Evolutionary conservation across 2,329 filamentous ascomycete species (phyloP), one percentile per base, ranked within the genome.

Genomic region (Trichoderma endophyticum): DNA sequence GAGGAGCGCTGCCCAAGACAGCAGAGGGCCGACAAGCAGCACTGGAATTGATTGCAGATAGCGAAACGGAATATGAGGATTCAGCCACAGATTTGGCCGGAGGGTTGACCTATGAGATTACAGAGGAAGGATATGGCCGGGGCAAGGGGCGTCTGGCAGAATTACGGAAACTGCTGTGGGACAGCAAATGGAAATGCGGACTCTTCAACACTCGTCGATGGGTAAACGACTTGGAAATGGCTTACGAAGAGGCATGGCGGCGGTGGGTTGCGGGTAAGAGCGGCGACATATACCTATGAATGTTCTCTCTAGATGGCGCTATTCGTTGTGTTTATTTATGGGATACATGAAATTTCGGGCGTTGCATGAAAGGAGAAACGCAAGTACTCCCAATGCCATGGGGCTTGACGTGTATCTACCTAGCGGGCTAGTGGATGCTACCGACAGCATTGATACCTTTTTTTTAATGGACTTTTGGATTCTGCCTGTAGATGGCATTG

Each of bases 151-250:
- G 94, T 71, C 83, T 99, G 68, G 89, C 90, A 65, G 91, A 97
- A 72, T 85, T 99, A 72, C 89, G 96, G 73, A 92, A 89, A 79
- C 84, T 97, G 77, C 83, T 99, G 12, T 98, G 95, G 83, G 88
- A 93, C 73, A 91, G 89, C 77, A 91, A 95, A 76, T 97, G 94
- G 92, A 89, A 86, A 32, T 97, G 94, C 81, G 92, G 92, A 15
- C 85, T 99, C 57, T 99, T 99, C 80, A 90, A 99, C 81, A 99
- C 96, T 6, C 88, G 86, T 76, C 88, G 96, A 76, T 99, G 96
- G 96, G 95, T 98, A 30, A 84, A 86, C 61, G 95, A 98, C 82
- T 83, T 99, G 24, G 96, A 99, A 83, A 87, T 89, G 73, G 95
- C 94, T 14, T 99, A 98, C 80, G 91, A 93, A 75, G 89, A 92